Conservation (phyloP, 1,139 yeast species). For the Sporopachydermia cereana region DNA sequence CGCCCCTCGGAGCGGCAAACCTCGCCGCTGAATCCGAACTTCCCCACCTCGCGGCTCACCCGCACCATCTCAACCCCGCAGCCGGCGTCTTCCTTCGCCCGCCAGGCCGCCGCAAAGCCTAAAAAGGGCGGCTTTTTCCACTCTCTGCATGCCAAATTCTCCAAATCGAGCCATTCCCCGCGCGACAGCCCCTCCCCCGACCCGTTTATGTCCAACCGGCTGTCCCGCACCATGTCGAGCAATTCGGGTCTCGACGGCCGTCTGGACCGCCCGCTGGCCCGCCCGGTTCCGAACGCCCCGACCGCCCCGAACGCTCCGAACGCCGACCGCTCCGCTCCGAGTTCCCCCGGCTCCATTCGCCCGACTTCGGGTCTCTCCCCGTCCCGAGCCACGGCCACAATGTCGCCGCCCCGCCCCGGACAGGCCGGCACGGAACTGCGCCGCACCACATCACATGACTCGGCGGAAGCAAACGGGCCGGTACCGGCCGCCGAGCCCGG, state of each 20-base stretch:
- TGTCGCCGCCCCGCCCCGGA: constrained; percentile 1
- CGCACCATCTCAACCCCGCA: constrained; percentile 5
- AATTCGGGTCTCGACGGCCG: neutral
- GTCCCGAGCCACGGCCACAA: constrained; percentile 2
- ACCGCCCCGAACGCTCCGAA: neutral
- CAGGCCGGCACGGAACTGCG: constrained; percentile 6
- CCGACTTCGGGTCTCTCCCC: neutral
- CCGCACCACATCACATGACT: constrained; percentile 1
- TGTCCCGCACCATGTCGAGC: neutral
- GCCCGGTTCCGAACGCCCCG: neutral
- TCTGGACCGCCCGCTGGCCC: neutral
- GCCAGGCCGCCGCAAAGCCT: neutral
- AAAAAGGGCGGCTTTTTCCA: constrained; percentile 5
- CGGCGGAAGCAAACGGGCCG: neutral
- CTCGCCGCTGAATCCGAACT: neutral
- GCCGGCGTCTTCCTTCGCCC: neutral
- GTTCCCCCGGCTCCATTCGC: neutral
- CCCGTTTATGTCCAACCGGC: neutral
- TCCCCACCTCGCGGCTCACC: neutral
- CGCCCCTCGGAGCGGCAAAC: neutral
- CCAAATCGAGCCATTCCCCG: neutral
- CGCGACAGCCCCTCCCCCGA: neutral
- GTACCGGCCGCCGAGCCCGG: neutral
- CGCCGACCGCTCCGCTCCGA: neutral
- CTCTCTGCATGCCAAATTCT: constrained; percentile 3